phyloP scores from a whole-genome alignment of 768 basidiomycete species.

The Lactarius evosmus region DNA sequence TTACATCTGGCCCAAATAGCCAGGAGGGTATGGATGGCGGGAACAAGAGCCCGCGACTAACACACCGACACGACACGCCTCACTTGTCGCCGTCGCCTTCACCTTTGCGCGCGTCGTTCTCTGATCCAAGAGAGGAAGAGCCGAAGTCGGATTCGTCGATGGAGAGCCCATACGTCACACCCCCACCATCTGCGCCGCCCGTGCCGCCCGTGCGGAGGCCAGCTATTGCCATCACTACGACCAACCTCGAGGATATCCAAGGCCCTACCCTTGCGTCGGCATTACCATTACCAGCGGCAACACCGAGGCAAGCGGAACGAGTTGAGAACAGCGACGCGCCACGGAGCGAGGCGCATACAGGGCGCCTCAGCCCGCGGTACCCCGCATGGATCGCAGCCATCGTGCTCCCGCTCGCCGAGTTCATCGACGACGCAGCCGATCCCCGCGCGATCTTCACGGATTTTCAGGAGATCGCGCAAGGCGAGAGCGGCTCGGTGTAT shows the following conservation, averaged over 20 bases:
- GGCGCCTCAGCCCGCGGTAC: slow-evolving; percentile 43
- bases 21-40: slow-evolving; percentile 17
- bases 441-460: slow-evolving; percentile 63
- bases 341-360: slow-evolving; percentile 1
- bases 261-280: not conserved
- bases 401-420: slow-evolving; percentile 56
- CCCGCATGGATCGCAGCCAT: slow-evolving; percentile 61
- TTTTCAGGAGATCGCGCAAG: slow-evolving; percentile 76
- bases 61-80: not conserved
- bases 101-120: slow-evolving; percentile 21
- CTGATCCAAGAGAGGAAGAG: not conserved
- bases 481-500: slow-evolving; percentile 74
- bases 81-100: slow-evolving; percentile 17
- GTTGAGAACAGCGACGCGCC: not conserved
- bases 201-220: not conserved
- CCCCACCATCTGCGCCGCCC: slow-evolving; percentile 8
- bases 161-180: slow-evolving; percentile 4
- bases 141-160: not conserved
- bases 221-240: slow-evolving; percentile 7
- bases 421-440: slow-evolving; percentile 60
- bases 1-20: slow-evolving; percentile 27
- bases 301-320: not conserved
- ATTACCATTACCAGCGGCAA: not conserved
- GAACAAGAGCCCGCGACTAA: slow-evolving; percentile 15
- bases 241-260: not conserved